Evolutionary conservation across 1,284 basidiomycete genomes (phyloP).

Genomic region (Tilletia walkeri): DNA sequence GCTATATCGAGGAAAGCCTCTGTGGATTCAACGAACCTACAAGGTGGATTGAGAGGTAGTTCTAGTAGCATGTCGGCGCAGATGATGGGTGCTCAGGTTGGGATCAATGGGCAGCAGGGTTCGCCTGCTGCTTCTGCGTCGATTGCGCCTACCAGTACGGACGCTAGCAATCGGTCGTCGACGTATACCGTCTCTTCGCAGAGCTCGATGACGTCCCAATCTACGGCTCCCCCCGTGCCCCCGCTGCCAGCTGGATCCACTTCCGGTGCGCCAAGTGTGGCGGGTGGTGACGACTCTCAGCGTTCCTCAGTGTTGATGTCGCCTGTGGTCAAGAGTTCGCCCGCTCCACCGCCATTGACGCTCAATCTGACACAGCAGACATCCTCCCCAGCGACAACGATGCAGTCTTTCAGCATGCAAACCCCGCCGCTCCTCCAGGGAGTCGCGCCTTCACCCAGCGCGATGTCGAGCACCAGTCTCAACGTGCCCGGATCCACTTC

Average conservation of each 20-base stretch:
- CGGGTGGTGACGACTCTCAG: background rate
- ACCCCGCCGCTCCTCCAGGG: background rate
- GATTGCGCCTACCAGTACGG: conserved; percentile 28
- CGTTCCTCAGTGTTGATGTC: background rate
- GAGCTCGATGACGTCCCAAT: conserved; percentile 40
- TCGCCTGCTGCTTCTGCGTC: conserved; percentile 26
- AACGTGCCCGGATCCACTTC: conserved; percentile 16
- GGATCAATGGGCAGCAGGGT: too few relatives aligned
- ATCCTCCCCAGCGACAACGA: conserved; percentile 2
- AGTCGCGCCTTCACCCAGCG: conserved; percentile 57
- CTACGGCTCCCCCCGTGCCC: conserved; percentile 10
- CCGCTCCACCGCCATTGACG: conserved; percentile 5
- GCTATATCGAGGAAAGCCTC: background rate
- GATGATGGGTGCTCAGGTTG: too few relatives aligned
- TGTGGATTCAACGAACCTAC: background rate
- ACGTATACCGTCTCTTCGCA: conserved; percentile 45
- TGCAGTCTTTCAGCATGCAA: background rate
- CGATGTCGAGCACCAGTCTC: conserved; percentile 14
- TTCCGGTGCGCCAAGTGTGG: background rate
- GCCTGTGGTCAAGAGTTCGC: background rate
- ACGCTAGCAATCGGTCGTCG: conserved; percentile 48
- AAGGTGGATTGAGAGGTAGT: background rate
- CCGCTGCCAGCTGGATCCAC: conserved; percentile 1
- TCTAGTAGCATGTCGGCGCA: conserved; percentile 3
- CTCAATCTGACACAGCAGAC: background rate